Evolutionary conservation across 768 basidiomycete genomes (phyloP).

Genomic region (Macrolepiota fuliginosa): DNA sequence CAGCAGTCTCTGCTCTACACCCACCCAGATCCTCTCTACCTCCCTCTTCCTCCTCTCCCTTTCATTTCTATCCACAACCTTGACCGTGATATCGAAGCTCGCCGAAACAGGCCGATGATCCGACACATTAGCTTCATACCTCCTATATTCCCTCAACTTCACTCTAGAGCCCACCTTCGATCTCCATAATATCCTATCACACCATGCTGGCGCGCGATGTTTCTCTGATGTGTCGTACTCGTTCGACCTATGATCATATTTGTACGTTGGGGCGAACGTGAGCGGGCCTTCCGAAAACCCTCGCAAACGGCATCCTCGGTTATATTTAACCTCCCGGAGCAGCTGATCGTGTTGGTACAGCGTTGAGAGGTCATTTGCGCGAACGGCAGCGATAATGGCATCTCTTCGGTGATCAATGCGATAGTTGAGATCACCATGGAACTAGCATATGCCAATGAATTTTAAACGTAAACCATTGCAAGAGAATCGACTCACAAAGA

Average conservation of each 20-base stretch:
- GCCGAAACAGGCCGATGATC: constrained; percentile 91
- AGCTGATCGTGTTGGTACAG: constrained; percentile 86
- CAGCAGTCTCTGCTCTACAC: constrained; percentile 41
- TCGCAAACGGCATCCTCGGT: constrained; percentile 85
- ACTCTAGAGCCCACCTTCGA: constrained; percentile 56
- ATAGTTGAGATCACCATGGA: constrained; percentile 96
- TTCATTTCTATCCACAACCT: constrained; percentile 59
- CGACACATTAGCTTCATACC: constrained; percentile 86
- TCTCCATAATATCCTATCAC: constrained; percentile 89
- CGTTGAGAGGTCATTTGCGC: constrained; percentile 58
- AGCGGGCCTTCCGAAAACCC: constrained; percentile 81
- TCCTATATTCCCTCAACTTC: constrained; percentile 62
- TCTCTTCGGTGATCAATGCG: constrained; percentile 94
- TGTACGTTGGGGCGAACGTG: constrained; percentile 89
- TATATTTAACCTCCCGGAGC: constrained; percentile 81
- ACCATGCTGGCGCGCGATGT: constrained; percentile 90
- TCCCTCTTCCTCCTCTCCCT: constrained; percentile 55
- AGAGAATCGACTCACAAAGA: constrained; percentile 58
- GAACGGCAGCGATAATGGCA: constrained; percentile 66
- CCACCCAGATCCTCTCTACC: constrained; percentile 55
- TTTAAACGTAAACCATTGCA: neutral
- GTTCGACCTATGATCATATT: constrained; percentile 79
- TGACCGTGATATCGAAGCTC: constrained; percentile 71
- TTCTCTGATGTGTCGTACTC: constrained; percentile 91
- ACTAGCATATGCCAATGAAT: constrained; percentile 33